phyloP scores from a whole-genome alignment of 2,329 filamentous ascomycete genomes.

The Aquanectria penicillioides region DNA sequence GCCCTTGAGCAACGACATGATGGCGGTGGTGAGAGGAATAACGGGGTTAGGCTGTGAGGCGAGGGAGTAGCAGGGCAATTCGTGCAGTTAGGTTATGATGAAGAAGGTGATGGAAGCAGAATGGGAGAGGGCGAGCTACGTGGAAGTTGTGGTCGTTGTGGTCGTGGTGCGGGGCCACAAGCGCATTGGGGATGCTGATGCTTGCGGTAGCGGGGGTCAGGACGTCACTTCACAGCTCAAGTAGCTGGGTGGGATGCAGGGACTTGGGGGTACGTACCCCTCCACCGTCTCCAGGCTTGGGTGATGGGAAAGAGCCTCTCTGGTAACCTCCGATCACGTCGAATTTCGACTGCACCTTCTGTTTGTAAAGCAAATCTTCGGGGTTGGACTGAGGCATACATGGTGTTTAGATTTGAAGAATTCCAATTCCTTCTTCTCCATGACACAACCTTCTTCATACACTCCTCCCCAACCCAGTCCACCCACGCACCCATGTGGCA shows the following conservation, averaged over 20 bases:
- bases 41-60: not conserved
- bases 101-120: constrained; percentile 15
- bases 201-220: constrained; percentile 36
- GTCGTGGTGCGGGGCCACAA: constrained; percentile 36
- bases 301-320: not conserved
- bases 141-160: constrained; percentile 3
- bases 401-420: too few species aligned
- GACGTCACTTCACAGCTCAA: constrained; percentile 36
- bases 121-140: constrained; percentile 11
- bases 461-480: not conserved
- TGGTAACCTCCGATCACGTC: not conserved
- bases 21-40: not conserved
- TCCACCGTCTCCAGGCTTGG: not conserved
- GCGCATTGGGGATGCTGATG: constrained; percentile 10
- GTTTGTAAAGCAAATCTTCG: too few species aligned
- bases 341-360: too few species aligned
- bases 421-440: too few species aligned
- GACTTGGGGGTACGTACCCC: constrained; percentile 30
- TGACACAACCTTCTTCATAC: too few species aligned
- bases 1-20: constrained; percentile 62
- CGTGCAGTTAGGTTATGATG: constrained; percentile 36
- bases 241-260: not conserved
- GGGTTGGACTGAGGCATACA: too few species aligned
- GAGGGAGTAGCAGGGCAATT: not conserved
- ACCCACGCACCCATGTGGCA: not conserved